Conservation (phyloP, 345 rosid genomes). For the Eucalyptus marginata region DNA sequence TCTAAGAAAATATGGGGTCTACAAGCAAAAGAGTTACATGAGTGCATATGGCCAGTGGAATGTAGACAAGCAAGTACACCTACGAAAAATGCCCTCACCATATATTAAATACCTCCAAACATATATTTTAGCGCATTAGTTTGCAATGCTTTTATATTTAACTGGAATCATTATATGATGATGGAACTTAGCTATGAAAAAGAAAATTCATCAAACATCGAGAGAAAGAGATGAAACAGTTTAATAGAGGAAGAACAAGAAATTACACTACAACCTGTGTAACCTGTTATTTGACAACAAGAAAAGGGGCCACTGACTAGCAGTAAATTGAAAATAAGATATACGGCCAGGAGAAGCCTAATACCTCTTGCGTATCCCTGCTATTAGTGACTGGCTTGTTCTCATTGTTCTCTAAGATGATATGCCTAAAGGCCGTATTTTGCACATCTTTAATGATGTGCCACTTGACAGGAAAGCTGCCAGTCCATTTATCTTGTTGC, state of each 20-base stretch:
- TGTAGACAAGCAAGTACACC: background rate
- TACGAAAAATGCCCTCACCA: background rate
- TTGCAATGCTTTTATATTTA: background rate
- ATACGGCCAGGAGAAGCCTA: background rate
- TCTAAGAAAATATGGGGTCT: background rate
- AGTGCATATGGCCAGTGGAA: background rate
- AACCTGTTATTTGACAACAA: background rate
- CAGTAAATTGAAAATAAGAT: background rate
- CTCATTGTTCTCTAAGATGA: slow-evolving; percentile 84
- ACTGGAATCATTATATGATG: background rate
- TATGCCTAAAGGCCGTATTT: slow-evolving; percentile 67
- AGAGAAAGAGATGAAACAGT: background rate
- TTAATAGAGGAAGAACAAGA: background rate
- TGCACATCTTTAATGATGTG: slow-evolving; percentile 82
- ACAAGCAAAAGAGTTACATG: background rate
- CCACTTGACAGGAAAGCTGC: slow-evolving; percentile 94
- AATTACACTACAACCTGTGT: background rate
- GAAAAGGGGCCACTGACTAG: background rate
- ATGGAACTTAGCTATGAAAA: background rate
- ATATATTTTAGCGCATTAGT: background rate
- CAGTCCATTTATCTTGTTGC: slow-evolving; percentile 99
- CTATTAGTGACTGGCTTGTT: slow-evolving; percentile 95
- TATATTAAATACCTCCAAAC: background rate
- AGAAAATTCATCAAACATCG: background rate
- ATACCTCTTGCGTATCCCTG: slow-evolving; percentile 99